Percentiles rank a stretch among this genome's conserved stretches.
These are phyloP conservation scores for Parafenestella ontariensis DNA, from an alignment of 2,329 filamentous ascomycete species.

Conservation along the genomic window DNA sequence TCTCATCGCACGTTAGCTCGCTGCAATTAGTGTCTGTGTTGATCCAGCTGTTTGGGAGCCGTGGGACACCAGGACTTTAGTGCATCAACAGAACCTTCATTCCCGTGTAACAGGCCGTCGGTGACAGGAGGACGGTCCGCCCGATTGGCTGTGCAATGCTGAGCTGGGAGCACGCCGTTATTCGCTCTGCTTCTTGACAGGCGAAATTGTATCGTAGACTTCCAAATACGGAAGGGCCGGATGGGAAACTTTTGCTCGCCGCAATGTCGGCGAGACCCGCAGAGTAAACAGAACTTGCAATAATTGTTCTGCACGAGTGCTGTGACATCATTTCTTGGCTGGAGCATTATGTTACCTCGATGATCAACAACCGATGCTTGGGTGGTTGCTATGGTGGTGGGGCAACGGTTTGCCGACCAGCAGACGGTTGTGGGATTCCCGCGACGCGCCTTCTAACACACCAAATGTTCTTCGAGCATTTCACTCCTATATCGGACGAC, in stretches of 20 bases:
- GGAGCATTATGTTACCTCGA: background rate
- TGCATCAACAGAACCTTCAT: background rate
- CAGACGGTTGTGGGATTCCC: too few species aligned
- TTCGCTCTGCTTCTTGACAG: too few species aligned
- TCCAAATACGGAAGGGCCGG: background rate
- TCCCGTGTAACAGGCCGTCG: background rate
- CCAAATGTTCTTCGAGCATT: too few species aligned
- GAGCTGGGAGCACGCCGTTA: too few species aligned
- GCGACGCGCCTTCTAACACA: too few species aligned
- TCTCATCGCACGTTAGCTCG: constrained; percentile 8
- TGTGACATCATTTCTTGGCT: background rate
- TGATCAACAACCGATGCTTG: background rate
- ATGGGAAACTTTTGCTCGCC: background rate
- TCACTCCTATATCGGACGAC: too few species aligned
- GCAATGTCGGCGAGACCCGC: constrained; percentile 1
- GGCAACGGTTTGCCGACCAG: too few species aligned
- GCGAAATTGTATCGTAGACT: constrained; percentile 3
- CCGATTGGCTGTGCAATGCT: background rate
- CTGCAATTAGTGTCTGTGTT: background rate
- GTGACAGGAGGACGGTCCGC: background rate
- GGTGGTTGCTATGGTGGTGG: background rate
- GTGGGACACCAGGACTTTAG: constrained; percentile 11
- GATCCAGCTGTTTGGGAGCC: constrained; percentile 1
- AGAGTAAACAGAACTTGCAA: background rate
- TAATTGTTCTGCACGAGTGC: background rate